Evolutionary conservation across 1,139 yeast genomes (phyloP).

Genomic region (Candida tunisiensis): DNA sequence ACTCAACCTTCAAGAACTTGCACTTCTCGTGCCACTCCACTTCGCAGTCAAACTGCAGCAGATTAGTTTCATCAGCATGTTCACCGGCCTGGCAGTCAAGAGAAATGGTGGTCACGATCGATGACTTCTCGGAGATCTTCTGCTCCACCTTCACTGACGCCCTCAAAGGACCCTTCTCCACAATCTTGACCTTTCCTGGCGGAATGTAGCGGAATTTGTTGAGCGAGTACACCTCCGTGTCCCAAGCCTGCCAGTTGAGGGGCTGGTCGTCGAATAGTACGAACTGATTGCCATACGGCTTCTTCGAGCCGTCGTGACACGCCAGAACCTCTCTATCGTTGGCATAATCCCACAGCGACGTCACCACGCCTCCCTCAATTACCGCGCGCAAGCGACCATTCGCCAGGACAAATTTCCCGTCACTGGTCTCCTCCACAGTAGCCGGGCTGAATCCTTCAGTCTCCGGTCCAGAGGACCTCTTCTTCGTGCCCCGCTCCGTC

Average conservation of each 20-base stretch:
- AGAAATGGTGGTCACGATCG: conserved; percentile 54
- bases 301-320: conserved; percentile 29
- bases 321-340: conserved; percentile 56
- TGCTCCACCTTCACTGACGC: conserved; percentile 44
- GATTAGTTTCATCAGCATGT: conserved; percentile 9
- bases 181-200: conserved; percentile 28
- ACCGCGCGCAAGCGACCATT: conserved; percentile 46
- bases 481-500: too few relatives aligned
- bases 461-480: too few relatives aligned
- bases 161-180: conserved; percentile 38
- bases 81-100: conserved; percentile 35
- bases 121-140: conserved; percentile 36
- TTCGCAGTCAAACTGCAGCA: conserved; percentile 32
- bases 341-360: conserved; percentile 45
- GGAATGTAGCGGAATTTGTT: conserved; percentile 42
- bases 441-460: too few relatives aligned
- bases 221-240: conserved; percentile 76
- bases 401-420: conserved; percentile 29
- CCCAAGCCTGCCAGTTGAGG: conserved; percentile 90
- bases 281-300: conserved; percentile 45
- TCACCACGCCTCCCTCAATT: conserved; percentile 47
- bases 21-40: conserved; percentile 83
- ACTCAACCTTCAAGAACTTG: conserved; percentile 83
- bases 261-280: conserved; percentile 83
- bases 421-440: conserved; percentile 24